Base-by-base conservation (phyloP, 768 basidiomycete species). In the Mycena metata region DNA sequence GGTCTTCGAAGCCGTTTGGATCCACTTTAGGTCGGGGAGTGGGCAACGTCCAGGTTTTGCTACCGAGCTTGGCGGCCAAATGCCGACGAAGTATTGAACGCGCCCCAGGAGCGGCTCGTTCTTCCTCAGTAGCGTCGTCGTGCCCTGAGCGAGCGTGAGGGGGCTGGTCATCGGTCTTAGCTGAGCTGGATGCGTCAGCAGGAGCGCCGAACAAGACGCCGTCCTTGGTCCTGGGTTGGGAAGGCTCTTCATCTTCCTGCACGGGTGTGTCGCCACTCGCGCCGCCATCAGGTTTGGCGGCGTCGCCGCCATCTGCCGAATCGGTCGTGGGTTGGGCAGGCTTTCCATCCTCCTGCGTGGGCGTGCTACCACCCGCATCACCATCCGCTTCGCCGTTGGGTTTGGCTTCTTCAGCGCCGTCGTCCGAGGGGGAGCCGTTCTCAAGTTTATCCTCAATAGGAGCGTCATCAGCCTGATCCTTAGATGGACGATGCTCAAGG, bases 1-100 rank as follows among this genome's bases (percentile, higher is more conserved):
- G 97, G 78, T 99, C 97, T 66, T 93, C 91, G 69, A 99, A 96
- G 36, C 87, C 89, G 65, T 93, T 79, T 1, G 91, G 87, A 69
- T 93, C 90, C 45, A 97, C 86, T 39, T 84, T 80, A 6, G 95
- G 95, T n/a, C 88, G 86, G 2, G 86, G 83, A 0, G 87, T 89
- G 1, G 89, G 89, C 62, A 93, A 79, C 41, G 85, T 85, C 89
- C 90, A 92, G 11, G 83, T 78, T 66, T 86, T 89, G 45, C 80
- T 82, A 19, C 84, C 84, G 5, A 84, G 78, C 72, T 89, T 90
- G 41, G 83, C 82, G 13, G 76, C 78, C 19, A 88, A 76, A 69
- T 90, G 87, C 73, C 87, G 90, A 63, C 88, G 81, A 41, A 89
- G 74, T 0, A 80, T 81, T n/a, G 86, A 77, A 33, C 87, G 86